These are phyloP conservation scores for Tetradesmus obliquus DNA, from an alignment of 139 green algal species.

Conservation along the genomic window DNA sequence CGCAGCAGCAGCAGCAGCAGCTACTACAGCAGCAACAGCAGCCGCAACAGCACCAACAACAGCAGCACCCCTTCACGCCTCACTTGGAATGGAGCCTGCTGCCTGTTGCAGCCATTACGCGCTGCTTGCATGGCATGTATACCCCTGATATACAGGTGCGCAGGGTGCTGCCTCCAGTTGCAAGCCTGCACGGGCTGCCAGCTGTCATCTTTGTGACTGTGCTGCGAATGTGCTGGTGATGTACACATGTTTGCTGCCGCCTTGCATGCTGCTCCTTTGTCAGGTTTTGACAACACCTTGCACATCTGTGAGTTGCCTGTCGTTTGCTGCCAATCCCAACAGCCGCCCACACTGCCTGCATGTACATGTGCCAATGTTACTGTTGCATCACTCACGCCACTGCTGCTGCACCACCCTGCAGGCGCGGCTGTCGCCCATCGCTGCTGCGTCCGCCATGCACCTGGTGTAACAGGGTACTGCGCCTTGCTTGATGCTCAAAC, in stretches of 20 bases:
- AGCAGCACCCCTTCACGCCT: conserved; percentile 37
- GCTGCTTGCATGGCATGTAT: conserved; percentile 68
- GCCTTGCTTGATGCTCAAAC: conserved; percentile 43
- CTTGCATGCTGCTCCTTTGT: too few species aligned
- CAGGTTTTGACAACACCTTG: too few species aligned
- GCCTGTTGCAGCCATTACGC: conserved; percentile 50
- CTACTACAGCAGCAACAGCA: background rate
- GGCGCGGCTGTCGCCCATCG: background rate
- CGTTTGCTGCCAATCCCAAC: background rate
- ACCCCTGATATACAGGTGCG: conserved; percentile 47
- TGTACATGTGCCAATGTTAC: too few species aligned
- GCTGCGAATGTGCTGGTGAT: background rate
- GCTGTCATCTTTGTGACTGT: too few species aligned
- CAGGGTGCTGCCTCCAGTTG: conserved; percentile 42
- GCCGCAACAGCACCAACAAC: conserved; percentile 25
- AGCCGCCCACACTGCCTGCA: too few species aligned
- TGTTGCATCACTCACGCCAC: too few species aligned
- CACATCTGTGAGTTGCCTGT: background rate
- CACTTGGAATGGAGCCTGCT: conserved; percentile 68
- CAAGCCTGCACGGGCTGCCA: too few species aligned
- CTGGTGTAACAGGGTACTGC: conserved; percentile 72
- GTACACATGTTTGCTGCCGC: too few species aligned
- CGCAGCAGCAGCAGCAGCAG: conserved; percentile 12
- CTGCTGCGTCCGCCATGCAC: conserved; percentile 64
- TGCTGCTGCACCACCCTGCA: background rate